Evolutionary conservation across 345 rosid genomes (phyloP), one percentile per base, ranked within the genome.

Genomic region (Clausena lansium): DNA sequence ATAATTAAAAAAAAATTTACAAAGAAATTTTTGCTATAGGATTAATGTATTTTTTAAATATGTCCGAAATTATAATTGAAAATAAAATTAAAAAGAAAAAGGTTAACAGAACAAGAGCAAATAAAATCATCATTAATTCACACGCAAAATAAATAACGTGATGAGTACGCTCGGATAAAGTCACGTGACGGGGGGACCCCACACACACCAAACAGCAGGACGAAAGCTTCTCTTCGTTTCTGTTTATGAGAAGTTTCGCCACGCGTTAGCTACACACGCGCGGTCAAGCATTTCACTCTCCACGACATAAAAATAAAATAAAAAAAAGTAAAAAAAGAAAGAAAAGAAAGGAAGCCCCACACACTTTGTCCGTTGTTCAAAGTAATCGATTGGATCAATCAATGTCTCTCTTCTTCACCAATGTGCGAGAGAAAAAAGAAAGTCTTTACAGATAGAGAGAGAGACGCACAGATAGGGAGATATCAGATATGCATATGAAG

Each of bases 371-470:
- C 68, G 47, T 67, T 67, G 79, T 67, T 75, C 38, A 54, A 77
- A 76, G 78, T 19, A 33, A 81, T 57, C 68, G 78, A 70, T 65
- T 78, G 76, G 58, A 74, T 75, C 64, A 62, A 60, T 54, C 19
- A 15, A 4, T 50, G 6, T 50, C 47, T 14, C 7, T 33, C 59
- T 73, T 38, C 66, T 1, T 2, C 24, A 7, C n/a, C 24, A 35
- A 35, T 35, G 73, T 75, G 69, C 73, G 25, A 62, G 36, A 24
- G 6, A 38, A 14, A 33, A 41, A 45, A 76, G 45, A 38, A 39
- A 57, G 24, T 36, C 69, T 25, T 45, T 70, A n/a, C 70, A 68
- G 76, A 65, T 47, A 74, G 73, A 68, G 67, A 54, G 58, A 47
- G 64, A 59, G 35, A 1, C 28, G 14, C 35, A 63, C 17, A 52